These are phyloP conservation scores for Shiraia sp. DNA, from an alignment of 2,329 filamentous ascomycete species.

Conservation along the genomic window DNA sequence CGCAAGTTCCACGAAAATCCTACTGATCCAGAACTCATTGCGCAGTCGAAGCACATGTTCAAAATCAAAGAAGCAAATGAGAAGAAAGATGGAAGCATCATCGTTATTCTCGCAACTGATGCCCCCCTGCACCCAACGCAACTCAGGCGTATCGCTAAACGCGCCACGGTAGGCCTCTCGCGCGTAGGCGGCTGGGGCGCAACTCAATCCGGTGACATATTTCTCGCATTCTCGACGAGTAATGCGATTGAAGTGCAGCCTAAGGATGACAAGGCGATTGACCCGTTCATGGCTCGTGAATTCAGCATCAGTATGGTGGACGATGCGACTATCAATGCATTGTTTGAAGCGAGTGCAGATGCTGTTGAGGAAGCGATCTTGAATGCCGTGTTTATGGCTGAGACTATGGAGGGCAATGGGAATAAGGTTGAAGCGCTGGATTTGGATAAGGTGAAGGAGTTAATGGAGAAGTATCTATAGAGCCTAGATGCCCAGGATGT, in stretches of 20 bases:
- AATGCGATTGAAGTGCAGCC: slow-evolving; percentile 55
- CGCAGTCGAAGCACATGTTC: slow-evolving; percentile 33
- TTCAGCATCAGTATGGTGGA: slow-evolving; percentile 57
- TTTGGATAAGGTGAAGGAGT: slow-evolving; percentile 38
- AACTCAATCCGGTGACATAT: slow-evolving; percentile 68
- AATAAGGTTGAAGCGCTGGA: slow-evolving; percentile 47
- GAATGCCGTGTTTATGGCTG: slow-evolving; percentile 65
- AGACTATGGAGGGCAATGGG: slow-evolving; percentile 60
- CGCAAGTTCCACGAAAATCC: slow-evolving; percentile 40
- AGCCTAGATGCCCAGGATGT: no score
- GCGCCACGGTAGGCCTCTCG: slow-evolving; percentile 64
- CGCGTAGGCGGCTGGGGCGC: slow-evolving; percentile 64
- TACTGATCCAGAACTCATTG: slow-evolving; percentile 27
- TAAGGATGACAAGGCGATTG: slow-evolving; percentile 21
- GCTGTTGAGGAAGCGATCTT: slow-evolving; percentile 68
- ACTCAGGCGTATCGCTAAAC: slow-evolving; percentile 61
- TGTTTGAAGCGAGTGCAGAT: slow-evolving; percentile 66
- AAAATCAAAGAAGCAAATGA: slow-evolving; percentile 46
- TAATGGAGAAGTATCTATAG: slow-evolving; percentile 43
- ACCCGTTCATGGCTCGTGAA: slow-evolving; percentile 45
- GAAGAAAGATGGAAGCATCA: slow-evolving; percentile 65
- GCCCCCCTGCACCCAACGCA: slow-evolving; percentile 63
- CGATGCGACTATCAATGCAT: slow-evolving; percentile 62
- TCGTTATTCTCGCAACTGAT: slow-evolving; percentile 65
- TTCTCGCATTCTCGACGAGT: slow-evolving; percentile 68